Conservation (phyloP, 352 stramenopile species). For the Thalassiosira mediterranea region DNA sequence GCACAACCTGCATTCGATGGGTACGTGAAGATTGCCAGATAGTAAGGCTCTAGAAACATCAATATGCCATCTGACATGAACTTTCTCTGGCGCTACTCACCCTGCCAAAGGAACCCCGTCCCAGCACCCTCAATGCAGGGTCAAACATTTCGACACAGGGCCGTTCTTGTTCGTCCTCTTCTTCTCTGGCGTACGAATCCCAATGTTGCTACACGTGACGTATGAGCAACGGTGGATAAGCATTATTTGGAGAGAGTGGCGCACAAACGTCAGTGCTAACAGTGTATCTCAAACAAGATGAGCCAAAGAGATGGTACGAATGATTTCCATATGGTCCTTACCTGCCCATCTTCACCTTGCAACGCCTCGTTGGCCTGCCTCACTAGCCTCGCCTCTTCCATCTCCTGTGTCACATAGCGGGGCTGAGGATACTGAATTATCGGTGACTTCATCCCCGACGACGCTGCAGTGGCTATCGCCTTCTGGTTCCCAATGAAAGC, state of each 20-base stretch:
- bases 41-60: slow-evolving; percentile 1
- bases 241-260: no score
- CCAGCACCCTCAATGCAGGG: slow-evolving; percentile 78
- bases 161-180: slow-evolving; percentile 31
- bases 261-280: no score
- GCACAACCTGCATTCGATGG: slow-evolving; percentile 59
- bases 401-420: no score
- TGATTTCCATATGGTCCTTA: no score
- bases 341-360: slow-evolving; percentile 19
- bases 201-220: no score
- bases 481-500: background rate
- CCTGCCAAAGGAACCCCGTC: slow-evolving; percentile 85
- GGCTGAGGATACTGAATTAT: no score
- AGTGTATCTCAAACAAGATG: no score
- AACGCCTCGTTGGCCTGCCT: slow-evolving; percentile 30
- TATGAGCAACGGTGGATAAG: no score
- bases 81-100: slow-evolving; percentile 40
- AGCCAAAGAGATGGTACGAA: no score
- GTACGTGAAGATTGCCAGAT: background rate
- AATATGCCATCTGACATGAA: background rate
- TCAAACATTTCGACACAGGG: slow-evolving; percentile 82
- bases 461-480: no score
- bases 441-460: background rate
- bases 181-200: slow-evolving; percentile 19
- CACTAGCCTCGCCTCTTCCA: background rate